Evolutionary conservation across 371 early-diverging fungal genomes (phyloP), one percentile per base, ranked within the genome.

Genomic region (Zopfochytrium polystomum): DNA sequence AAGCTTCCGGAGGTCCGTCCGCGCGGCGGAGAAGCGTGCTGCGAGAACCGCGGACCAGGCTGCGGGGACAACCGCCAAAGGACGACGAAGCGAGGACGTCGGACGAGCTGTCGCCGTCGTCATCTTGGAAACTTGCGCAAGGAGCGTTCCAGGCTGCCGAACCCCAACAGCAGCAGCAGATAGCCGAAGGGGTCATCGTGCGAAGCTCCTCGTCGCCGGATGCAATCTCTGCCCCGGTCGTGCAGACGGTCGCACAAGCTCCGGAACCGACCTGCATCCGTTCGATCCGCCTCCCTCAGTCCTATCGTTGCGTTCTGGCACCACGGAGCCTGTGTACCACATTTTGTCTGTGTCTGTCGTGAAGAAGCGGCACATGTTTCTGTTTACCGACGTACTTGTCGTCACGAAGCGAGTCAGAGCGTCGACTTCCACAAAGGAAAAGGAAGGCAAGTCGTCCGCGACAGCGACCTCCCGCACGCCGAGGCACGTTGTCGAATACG

Each of bases 341-440:
- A 38, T 38, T 11, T 18, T 11, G 38, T 38, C 38, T 7, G 18
- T 18, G 20, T 80, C 84, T 49, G 78, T 86, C 35, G 80, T 83
- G 71, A 81, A 90, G 69, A 86, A 88, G 57, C 80, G 88, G 9
- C 89, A 87, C 55, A 75, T 92, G 22, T 89, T 92, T 60, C 70
- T 92, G 30, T 90, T 92, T 64, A 85, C 71, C 53, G 93, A 91
- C 61, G 60, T 90, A 9, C 60, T 92, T 49, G 71, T 92, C 31
- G 89, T 91, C 32, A 85, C 89, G 35, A 87, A 88, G 61, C 69
- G 38, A 7, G 38, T 38, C 38, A 11, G 7, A n/a, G n/a, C n/a
- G n/a, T n/a, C n/a, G n/a, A n/a, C n/a, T n/a, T n/a, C n/a, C n/a
- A n/a, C n/a, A n/a, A n/a, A n/a, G n/a, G 7, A 11, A 38, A 7